Percentiles rank a stretch among this genome's conserved stretches.
Evolutionary conservation across 768 basidiomycete species (phyloP).

Genomic region (Strobilomyces confusus): DNA sequence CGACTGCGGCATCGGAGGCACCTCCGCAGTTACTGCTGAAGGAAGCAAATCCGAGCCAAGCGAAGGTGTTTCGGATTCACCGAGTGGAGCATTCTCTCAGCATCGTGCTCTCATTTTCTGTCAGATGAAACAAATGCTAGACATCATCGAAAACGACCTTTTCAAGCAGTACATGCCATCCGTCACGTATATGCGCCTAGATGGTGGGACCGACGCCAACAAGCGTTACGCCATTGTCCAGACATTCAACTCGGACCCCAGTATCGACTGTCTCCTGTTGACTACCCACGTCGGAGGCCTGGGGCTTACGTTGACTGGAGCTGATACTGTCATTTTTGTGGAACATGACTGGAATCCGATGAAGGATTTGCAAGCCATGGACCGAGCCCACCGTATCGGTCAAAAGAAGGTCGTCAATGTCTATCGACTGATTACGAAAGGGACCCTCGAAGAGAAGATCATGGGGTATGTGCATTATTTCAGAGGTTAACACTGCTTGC

Average conservation of each 20-base stretch:
- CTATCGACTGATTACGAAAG: conserved; percentile 94
- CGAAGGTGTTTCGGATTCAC: conserved; percentile 48
- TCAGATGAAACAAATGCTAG: conserved; percentile 98
- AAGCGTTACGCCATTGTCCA: conserved; percentile 97
- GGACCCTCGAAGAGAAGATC: conserved; percentile 97
- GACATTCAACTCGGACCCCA: conserved; percentile 96
- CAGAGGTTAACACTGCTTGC: neutral
- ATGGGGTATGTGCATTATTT: conserved; percentile 75
- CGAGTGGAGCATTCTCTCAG: conserved; percentile 69
- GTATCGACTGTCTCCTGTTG: conserved; percentile 91
- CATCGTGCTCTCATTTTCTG: conserved; percentile 99
- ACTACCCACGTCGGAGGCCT: conserved; percentile 97
- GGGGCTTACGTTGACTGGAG: conserved; percentile 93
- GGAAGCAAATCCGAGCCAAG: conserved; percentile 63
- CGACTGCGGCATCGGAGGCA: conserved; percentile 89
- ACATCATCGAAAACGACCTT: conserved; percentile 91
- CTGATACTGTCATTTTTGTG: conserved; percentile 98
- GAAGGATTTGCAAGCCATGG: conserved; percentile 99
- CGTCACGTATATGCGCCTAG: conserved; percentile 97
- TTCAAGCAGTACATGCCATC: conserved; percentile 92
- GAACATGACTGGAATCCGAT: conserved; percentile 99
- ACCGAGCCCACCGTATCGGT: conserved; percentile 94
- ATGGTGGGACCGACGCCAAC: conserved; percentile 86
- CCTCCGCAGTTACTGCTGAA: conserved; percentile 41
- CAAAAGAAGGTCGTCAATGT: conserved; percentile 99